Base-by-base conservation (phyloP, 169 alveolate genomes). In the Plasmodium vivax region DNA sequence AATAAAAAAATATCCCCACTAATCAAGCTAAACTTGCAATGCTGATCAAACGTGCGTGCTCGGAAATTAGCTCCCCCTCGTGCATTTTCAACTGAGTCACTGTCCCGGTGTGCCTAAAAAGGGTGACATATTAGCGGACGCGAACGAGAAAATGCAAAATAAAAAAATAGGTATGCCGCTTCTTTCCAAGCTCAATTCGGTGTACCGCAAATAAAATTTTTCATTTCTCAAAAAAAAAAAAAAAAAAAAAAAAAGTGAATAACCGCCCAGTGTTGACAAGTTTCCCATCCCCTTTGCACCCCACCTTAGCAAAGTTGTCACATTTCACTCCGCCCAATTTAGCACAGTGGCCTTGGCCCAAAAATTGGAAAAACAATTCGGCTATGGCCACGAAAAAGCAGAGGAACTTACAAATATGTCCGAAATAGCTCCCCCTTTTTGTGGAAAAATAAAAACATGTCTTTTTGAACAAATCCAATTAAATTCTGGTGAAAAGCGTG, bases 401-500 rank as follows among this genome's bases (percentile, higher is more conserved):
- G n/a, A 68, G 41, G 38, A 23, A 23, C 36, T 68, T 68, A 23
- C 32, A 23, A 68, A 68, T 3, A 12, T 10, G 43, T 30, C 38
- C 38, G 16, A 23, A 68, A 27, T 68, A 19, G 14, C 7, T 23
- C 41, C 41, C 38, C n/a, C 5, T 82, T 45, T 54, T 54, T 82
- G 47, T 82, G 68, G 38, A 27, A 30, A 82, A 38, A 82, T 82
- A 30, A 82, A 38, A 82, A 82, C 12, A 12, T 19, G 41, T 27
- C 72, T 82, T 82, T 51, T 82, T 74, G 68, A 82, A 41, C 36
- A 80, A 43, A 38, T 41, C n/a, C 47, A 80, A 9, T 43, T 80
- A 43, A 80, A 80, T 80, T 80, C 74, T 2, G 62, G 56, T 80
- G 85, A 80, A 80, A 80, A 80, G 0, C 56, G 27, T 80, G 19